Base-by-base conservation (phyloP, 2,329 filamentous ascomycete species). In the Cladophialophora immunda region DNA sequence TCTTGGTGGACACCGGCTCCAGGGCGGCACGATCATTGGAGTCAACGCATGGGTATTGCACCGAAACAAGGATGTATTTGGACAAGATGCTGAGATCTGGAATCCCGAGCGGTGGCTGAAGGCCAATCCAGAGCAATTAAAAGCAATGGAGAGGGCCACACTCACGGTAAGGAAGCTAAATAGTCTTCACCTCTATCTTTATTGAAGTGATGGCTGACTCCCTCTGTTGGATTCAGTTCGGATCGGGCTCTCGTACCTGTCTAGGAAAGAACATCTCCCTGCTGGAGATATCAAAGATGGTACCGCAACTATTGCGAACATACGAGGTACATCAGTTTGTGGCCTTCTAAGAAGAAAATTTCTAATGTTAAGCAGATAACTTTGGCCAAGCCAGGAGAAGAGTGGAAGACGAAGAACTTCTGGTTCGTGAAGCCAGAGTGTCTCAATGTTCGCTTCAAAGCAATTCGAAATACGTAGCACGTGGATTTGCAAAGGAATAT, bases 201-300 rank as follows among this genome's bases (percentile, higher is more conserved):
- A 41, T 41, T 7, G 38, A 7, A 19, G 4, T 19, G 4, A 54
- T 2, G 2, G 27, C 50, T 27, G 4, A 54, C 30, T 57, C 32
- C 15, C 32, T 36, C 2, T 13, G 15, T 13, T 13, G 7, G 3
- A 36, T 34, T 11, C 5, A 59, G 72, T 77, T 76, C 59, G 76
- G 75, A 4, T 63, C 65, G 25, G 76, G 75, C 0, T 61, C 72
- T 13, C 67, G 75, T 34, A 70, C 69, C 4, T 77, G 75, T 38
- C 72, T 76, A 9, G 75, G 78, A 2, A 78, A 76, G 47, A 76
- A 79, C 53, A 78, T 79, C 19, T 77, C 76, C 1, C 73, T 78
- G 22, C 68, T 79, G 25, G 78, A 79, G 50, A 79, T 80, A 70
- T 75, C 73, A 0, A 79, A 79, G 63, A 58, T 80, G 36, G 75